Conservation (phyloP, 371 early-diverging fungal genomes). For the Dichotomocladium elegans region DNA sequence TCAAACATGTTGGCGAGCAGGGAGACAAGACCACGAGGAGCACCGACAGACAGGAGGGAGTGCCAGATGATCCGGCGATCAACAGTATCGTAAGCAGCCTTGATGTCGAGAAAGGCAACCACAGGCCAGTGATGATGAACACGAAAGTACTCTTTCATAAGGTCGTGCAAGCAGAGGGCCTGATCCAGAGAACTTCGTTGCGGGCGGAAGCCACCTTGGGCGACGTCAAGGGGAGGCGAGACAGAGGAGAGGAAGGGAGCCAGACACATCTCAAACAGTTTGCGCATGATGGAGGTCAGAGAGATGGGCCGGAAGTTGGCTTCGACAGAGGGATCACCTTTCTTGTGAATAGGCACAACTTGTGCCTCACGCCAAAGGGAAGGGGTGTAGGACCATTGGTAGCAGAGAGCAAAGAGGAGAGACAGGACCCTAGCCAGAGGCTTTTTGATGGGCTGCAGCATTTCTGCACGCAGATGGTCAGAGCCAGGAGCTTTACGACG, state of each 20-base stretch:
- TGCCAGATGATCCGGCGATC: slow-evolving; percentile 14
- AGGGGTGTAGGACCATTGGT: slow-evolving; percentile 5
- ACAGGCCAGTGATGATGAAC: neutral
- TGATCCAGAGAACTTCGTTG: slow-evolving; percentile 21
- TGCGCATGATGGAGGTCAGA: slow-evolving; percentile 8
- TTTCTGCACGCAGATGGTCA: no score
- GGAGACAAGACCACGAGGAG: neutral
- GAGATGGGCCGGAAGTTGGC: slow-evolving; percentile 19
- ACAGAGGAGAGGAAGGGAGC: neutral
- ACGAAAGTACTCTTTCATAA: neutral
- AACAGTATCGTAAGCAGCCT: no score
- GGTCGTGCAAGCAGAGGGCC: slow-evolving; percentile 19
- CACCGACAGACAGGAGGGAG: neutral
- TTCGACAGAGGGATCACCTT: slow-evolving; percentile 7
- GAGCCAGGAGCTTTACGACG: slow-evolving; percentile 16
- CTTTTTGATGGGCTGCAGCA: slow-evolving; percentile 1
- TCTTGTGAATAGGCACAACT: slow-evolving; percentile 18
- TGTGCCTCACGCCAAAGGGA: slow-evolving; percentile 7
- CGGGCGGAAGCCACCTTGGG: slow-evolving; percentile 28
- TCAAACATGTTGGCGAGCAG: slow-evolving; percentile 10
- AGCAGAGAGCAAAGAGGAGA: slow-evolving; percentile 2
- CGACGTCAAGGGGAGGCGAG: slow-evolving; percentile 8
- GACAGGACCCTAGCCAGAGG: neutral
- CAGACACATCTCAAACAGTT: slow-evolving; percentile 7
- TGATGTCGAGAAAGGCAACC: slow-evolving; percentile 17